Base-by-base conservation (phyloP, 2,329 filamentous ascomycete genomes). In the Fusarium austroafricanum region DNA sequence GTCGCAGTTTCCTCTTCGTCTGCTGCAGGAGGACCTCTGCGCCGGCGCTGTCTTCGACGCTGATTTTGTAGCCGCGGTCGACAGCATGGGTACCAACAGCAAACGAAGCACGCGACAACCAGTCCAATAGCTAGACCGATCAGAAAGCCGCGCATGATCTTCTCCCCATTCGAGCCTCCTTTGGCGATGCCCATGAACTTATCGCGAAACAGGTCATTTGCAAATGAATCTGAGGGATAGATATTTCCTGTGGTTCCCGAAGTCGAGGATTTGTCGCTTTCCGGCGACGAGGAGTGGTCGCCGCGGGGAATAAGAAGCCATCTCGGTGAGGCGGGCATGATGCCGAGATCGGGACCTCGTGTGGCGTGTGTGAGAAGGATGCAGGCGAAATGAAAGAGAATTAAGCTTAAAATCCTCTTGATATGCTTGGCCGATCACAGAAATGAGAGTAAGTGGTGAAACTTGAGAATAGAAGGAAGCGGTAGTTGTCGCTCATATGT, bases 11-110 rank as follows among this genome's bases (percentile, higher is more conserved):
- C 57, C 20, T 70, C 71, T 37, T 63, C 67, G 17, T 72, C 66
- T 17, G 54, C 21, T 9, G 54, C 40, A 10, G 71, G 67, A 44
- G 62, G 68, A 35, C 70, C 65, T 37, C 62, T 64, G 28, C 57
- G 68, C 53, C 55, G 50, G 20, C 62, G 67, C 42, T 57, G 59
- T 33, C 68, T 67, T 52, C 58, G 62, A 26, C 65, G 70, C n/a
- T 60, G 65, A 20, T 60, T 68, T 47, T 55, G 51, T 23, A 65
- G 46, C 26, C 43, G 53, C 47, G 69, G 57, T 29, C 72, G 55
- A 38, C 75, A 75, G 51, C 76, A 78, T 29, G 76, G 76, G 37
- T 76, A 71, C 77, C 77, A 78, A 55, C 77, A 78, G 57, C 77
- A 77, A 29, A 75, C 58, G 42, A 77, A 65, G 52, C 75, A 72